These are phyloP conservation scores for Parathielavia hyrcaniae DNA, from an alignment of 495 filamentous ascomycete genomes.

Conservation along the genomic window DNA sequence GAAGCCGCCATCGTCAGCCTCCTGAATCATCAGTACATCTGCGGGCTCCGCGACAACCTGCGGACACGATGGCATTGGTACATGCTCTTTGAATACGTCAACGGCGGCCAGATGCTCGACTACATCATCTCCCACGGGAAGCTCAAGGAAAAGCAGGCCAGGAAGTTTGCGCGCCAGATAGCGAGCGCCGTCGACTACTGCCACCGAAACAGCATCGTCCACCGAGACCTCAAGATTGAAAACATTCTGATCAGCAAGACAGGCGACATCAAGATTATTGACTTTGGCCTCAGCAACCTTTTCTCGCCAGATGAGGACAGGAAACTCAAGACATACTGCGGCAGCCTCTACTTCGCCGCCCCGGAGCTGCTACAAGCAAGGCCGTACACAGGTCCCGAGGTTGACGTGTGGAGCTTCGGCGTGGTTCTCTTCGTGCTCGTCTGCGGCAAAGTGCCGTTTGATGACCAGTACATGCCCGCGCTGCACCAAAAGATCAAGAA, in stretches of 20 bases:
- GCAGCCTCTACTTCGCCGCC: constrained; percentile 95
- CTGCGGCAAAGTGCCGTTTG: constrained; percentile 97
- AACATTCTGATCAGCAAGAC: constrained; percentile 99
- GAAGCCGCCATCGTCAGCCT: constrained; percentile 97
- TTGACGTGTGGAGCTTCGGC: constrained; percentile 98
- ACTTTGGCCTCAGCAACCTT: constrained; percentile 95
- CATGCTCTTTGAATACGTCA: constrained; percentile 99
- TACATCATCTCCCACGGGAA: constrained; percentile 99
- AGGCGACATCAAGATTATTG: constrained; percentile 99
- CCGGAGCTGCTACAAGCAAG: constrained; percentile 90
- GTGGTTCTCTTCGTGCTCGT: constrained; percentile 98
- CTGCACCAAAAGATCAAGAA: constrained; percentile 99
- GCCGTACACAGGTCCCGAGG: constrained; percentile 92
- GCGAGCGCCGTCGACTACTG: constrained; percentile 98
- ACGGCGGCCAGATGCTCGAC: constrained; percentile 98
- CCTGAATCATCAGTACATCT: constrained; percentile 92
- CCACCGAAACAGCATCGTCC: constrained; percentile 97
- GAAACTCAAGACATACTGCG: constrained; percentile 89
- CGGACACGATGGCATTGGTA: constrained; percentile 99
- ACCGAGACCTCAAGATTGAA: constrained; percentile 96
- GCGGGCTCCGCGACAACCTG: constrained; percentile 90
- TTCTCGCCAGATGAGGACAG: constrained; percentile 75
- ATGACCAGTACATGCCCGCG: constrained; percentile 98
- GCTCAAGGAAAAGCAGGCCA: constrained; percentile 95
- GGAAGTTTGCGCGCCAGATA: constrained; percentile 96